These are phyloP conservation scores for Cercospora sp. DNA, from an alignment of 2,329 filamentous ascomycete species.

Conservation along the genomic window DNA sequence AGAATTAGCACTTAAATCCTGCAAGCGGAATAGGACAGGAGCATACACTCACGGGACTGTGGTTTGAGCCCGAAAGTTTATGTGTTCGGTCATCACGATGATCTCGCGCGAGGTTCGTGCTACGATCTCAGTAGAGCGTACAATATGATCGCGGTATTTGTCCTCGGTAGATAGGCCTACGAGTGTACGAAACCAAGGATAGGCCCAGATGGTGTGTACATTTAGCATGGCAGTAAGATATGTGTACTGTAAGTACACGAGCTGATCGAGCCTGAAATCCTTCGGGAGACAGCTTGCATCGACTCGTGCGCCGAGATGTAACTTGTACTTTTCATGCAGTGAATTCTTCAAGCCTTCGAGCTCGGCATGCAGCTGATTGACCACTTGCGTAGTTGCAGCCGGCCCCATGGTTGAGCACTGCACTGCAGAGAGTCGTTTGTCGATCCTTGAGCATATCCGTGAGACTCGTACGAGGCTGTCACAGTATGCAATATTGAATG, in stretches of 20 bases:
- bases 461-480: neutral
- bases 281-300: neutral
- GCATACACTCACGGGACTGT: neutral
- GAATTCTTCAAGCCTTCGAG: neutral
- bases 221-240: neutral
- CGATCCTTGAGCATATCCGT: neutral
- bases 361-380: neutral
- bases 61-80: neutral
- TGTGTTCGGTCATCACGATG: neutral
- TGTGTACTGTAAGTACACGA: neutral
- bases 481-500: neutral
- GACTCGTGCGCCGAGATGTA: neutral
- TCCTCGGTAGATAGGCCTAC: neutral
- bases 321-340: neutral
- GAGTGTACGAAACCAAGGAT: neutral
- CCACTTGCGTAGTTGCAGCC: neutral
- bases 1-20: neutral
- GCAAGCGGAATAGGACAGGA: neutral
- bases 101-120: neutral
- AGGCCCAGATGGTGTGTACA: neutral
- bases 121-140: neutral
- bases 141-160: neutral
- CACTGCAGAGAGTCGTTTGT: neutral
- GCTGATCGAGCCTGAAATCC: neutral
- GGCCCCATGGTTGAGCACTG: neutral